Conservation (phyloP, 352 stramenopile species). For the Phytopythium montanum region DNA sequence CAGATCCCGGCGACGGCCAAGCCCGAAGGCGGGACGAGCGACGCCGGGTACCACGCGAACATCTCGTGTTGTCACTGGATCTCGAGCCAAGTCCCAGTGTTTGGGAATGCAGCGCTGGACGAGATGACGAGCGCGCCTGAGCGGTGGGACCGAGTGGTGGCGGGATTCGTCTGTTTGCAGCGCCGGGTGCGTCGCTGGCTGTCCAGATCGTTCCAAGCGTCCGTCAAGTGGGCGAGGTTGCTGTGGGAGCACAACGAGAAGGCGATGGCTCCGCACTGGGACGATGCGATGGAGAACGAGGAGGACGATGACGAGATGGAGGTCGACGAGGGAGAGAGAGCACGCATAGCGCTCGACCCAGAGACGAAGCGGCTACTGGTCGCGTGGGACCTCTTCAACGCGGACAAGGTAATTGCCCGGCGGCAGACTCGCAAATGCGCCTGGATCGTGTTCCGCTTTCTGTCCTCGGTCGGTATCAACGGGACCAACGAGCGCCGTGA, state of each 20-base stretch:
- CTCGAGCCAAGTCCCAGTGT: slow-evolving; percentile 52
- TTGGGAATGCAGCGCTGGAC: slow-evolving; percentile 37
- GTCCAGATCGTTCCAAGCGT: slow-evolving; percentile 16
- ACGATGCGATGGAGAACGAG: slow-evolving; percentile 16
- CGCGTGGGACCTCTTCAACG: slow-evolving; percentile 47
- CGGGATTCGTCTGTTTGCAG: slow-evolving; percentile 32
- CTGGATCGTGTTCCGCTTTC: slow-evolving; percentile 82
- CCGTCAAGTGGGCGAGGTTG: slow-evolving; percentile 31
- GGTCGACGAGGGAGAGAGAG: slow-evolving; percentile 12
- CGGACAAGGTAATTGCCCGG: slow-evolving; percentile 64
- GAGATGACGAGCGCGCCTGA: slow-evolving; percentile 11
- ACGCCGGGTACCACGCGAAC: slow-evolving; percentile 32
- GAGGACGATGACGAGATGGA: slow-evolving; percentile 24
- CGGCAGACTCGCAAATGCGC: slow-evolving; percentile 68
- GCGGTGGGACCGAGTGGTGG: slow-evolving; percentile 28
- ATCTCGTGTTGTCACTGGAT: slow-evolving; percentile 71
- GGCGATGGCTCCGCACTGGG: slow-evolving; percentile 17
- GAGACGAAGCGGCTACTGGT: slow-evolving; percentile 26
- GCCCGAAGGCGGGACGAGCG: slow-evolving; percentile 14
- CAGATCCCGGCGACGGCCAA: slow-evolving; percentile 8
- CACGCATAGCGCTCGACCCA: neutral
- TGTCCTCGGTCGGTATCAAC: slow-evolving; percentile 66
- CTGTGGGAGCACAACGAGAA: slow-evolving; percentile 40
- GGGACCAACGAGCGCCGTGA: slow-evolving; percentile 68
- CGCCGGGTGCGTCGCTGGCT: slow-evolving; percentile 29